A percentile compares a stretch with the other conserved stretches of the same genome.
These are phyloP conservation scores for Mycena crocata DNA, from an alignment of 768 basidiomycete species.

Conservation along the genomic window DNA sequence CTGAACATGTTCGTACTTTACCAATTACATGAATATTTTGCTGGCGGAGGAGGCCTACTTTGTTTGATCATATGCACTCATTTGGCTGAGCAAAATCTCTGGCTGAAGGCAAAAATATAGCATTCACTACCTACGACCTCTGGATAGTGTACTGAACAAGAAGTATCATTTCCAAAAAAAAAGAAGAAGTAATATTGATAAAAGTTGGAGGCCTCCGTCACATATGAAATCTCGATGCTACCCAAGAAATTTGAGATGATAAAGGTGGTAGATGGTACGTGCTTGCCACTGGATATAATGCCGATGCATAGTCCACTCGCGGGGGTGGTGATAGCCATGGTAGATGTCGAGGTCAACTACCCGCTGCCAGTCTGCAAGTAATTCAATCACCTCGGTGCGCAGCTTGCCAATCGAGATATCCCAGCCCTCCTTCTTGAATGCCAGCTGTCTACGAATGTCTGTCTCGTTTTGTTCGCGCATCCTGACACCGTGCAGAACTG, in stretches of 20 bases:
- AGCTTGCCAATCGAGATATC: background rate
- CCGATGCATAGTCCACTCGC: background rate
- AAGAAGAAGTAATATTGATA: too few relatives aligned
- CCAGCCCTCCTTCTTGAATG: background rate
- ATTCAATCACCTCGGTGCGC: background rate
- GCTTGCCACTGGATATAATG: slow-evolving; percentile 2
- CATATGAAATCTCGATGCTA: too few relatives aligned
- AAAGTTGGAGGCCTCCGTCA: too few relatives aligned
- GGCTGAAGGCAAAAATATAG: too few relatives aligned
- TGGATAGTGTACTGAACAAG: too few relatives aligned
- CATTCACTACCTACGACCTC: too few relatives aligned
- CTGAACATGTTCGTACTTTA: too few relatives aligned
- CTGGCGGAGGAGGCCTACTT: too few relatives aligned
- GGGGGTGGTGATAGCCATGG: background rate
- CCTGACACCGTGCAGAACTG: background rate
- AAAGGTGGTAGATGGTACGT: slow-evolving; percentile 2
- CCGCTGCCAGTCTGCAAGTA: background rate
- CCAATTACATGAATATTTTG: too few relatives aligned
- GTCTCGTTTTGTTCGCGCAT: background rate
- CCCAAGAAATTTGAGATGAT: slow-evolving; percentile 4
- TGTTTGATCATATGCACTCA: too few relatives aligned
- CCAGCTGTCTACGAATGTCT: background rate
- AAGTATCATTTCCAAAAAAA: too few relatives aligned
- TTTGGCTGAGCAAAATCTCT: too few relatives aligned
- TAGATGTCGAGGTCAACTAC: background rate